phyloP scores from a whole-genome alignment of 306 rosid genomes.

The Inga oerstediana region DNA sequence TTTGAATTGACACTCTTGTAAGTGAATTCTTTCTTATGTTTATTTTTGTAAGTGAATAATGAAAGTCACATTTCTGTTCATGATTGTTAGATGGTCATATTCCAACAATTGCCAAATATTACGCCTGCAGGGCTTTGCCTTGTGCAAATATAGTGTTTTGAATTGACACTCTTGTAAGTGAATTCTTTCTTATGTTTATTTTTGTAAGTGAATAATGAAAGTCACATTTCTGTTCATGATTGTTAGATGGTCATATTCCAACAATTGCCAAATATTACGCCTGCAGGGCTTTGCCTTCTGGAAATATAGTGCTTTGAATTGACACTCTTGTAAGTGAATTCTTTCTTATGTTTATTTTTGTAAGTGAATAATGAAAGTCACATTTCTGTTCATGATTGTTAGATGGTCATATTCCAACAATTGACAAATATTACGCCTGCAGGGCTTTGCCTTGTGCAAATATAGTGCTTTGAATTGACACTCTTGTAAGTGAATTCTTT shows the following conservation, averaged over 20 bases:
- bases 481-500: conserved; percentile 57
- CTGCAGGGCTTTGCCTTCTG: conserved; percentile 85
- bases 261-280: conserved; percentile 57
- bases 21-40: conserved; percentile 38
- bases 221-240: conserved; percentile 7
- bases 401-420: conserved; percentile 48
- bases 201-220: no score
- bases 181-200: conserved; percentile 25
- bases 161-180: conserved; percentile 82
- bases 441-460: conserved; percentile 87
- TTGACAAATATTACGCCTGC: conserved; percentile 66
- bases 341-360: conserved; percentile 30
- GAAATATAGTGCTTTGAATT: conserved; percentile 79
- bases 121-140: conserved; percentile 80
- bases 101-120: conserved; percentile 52
- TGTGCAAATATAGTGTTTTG: conserved; percentile 82
- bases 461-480: conserved; percentile 82
- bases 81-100: conserved; percentile 40
- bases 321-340: conserved; percentile 71
- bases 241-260: conserved; percentile 44
- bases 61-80: conserved; percentile 12
- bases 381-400: conserved; percentile 4
- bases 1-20: conserved; percentile 85
- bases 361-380: no score
- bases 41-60: no score